phyloP scores from a whole-genome alignment of 2,329 filamentous ascomycete genomes.

The Fusarium sp. region DNA sequence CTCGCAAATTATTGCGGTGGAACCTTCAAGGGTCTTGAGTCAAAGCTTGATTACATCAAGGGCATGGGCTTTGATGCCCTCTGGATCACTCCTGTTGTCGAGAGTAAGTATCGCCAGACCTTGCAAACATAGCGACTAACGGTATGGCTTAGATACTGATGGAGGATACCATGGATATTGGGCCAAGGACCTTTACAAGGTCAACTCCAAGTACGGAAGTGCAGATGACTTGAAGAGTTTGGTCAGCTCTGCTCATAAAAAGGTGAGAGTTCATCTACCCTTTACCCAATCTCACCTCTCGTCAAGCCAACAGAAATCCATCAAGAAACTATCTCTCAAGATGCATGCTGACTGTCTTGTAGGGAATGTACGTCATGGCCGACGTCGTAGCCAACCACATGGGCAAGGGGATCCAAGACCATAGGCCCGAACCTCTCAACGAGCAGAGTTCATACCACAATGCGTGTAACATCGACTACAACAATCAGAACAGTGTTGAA shows the following conservation, averaged over 20 bases:
- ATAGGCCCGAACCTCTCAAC: conserved; percentile 62
- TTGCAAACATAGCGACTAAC: rapidly evolving
- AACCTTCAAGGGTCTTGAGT: conserved; percentile 69
- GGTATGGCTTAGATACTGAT: neutral
- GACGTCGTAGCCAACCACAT: conserved; percentile 73
- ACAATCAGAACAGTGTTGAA: conserved; percentile 31
- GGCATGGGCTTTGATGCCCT: conserved; percentile 71
- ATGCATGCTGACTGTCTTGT: neutral
- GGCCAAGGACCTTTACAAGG: conserved; percentile 30
- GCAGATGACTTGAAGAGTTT: conserved; percentile 30
- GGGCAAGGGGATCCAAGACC: conserved; percentile 61
- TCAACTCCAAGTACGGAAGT: conserved; percentile 34
- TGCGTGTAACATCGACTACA: conserved; percentile 26
- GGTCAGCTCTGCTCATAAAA: conserved; percentile 30
- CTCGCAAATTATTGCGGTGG: conserved; percentile 70
- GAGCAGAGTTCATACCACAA: conserved; percentile 50
- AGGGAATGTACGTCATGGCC: conserved; percentile 68
- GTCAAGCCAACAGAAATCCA: too few relatives aligned
- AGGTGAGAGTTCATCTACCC: conserved; percentile 6
- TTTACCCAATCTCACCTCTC: too few relatives aligned
- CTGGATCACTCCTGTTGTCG: conserved; percentile 70
- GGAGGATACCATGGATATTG: conserved; percentile 42
- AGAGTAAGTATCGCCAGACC: conserved; percentile 49
- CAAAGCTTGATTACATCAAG: conserved; percentile 73
- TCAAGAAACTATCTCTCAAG: too few relatives aligned